These are phyloP conservation scores for Antrodiella citrinella DNA, from an alignment of 768 basidiomycete species.

Conservation along the genomic window DNA sequence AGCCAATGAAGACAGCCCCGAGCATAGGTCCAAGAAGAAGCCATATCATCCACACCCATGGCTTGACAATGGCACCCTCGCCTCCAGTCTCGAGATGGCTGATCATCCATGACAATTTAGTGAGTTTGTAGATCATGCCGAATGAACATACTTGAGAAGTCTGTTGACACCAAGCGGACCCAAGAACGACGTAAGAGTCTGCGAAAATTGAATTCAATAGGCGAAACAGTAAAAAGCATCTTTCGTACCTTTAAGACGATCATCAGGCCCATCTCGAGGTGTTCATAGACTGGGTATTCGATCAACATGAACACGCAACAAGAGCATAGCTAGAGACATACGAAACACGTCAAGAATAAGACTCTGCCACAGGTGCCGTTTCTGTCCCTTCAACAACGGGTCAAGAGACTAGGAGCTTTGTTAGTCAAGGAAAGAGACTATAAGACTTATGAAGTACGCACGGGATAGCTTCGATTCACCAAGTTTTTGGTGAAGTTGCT, in stretches of 20 bases:
- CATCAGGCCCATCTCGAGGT: background rate
- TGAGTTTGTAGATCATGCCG: too few species aligned
- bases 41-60: slow-evolving; percentile 61
- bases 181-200: background rate
- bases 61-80: slow-evolving; percentile 33
- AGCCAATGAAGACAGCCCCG: slow-evolving; percentile 31
- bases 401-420: slow-evolving; percentile 21
- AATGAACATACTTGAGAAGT: slow-evolving; percentile 5
- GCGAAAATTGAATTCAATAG: too few species aligned
- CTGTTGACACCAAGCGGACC: slow-evolving; percentile 6
- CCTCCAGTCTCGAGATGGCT: background rate
- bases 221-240: too few species aligned
- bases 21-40: slow-evolving; percentile 41
- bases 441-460: slow-evolving; percentile 10
- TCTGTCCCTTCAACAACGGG: slow-evolving; percentile 12
- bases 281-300: too few species aligned
- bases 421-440: background rate
- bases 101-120: too few species aligned
- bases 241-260: background rate
- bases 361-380: background rate
- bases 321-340: too few species aligned
- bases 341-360: background rate
- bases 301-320: too few species aligned
- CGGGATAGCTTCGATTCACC: slow-evolving; percentile 25
- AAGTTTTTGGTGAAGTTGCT: slow-evolving; percentile 30